phyloP scores from a whole-genome alignment of 768 basidiomycete genomes.

The Russula griseocarnosa region DNA sequence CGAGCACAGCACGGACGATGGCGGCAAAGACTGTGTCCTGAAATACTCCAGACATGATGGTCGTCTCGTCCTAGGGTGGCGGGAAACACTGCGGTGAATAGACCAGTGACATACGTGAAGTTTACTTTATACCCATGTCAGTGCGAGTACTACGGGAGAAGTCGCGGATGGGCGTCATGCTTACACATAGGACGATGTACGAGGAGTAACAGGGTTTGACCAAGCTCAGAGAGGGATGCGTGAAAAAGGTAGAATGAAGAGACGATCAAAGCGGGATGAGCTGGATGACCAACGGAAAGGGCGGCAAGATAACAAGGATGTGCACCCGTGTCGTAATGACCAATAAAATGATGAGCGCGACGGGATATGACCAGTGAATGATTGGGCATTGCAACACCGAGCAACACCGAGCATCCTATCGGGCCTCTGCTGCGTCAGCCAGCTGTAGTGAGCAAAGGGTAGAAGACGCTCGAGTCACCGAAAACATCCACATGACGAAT shows the following conservation, averaged over 20 bases:
- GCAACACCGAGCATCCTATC: neutral
- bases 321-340: neutral
- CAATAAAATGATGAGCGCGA: neutral
- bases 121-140: constrained; percentile 6
- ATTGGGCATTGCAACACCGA: neutral
- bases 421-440: neutral
- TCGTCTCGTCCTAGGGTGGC: neutral
- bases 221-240: neutral
- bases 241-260: neutral
- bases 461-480: neutral
- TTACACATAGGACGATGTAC: constrained; percentile 1
- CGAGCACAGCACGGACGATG: constrained; percentile 32
- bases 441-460: neutral
- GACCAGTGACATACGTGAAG: too few relatives aligned
- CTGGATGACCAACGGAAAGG: neutral
- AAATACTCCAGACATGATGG: constrained; percentile 29
- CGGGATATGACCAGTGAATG: neutral
- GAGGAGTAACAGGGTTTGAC: constrained; percentile 9
- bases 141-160: constrained; percentile 4
- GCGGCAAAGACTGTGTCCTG: constrained; percentile 35
- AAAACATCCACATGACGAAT: neutral
- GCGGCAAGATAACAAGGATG: neutral
- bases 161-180: neutral
- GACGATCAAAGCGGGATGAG: neutral
- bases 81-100: neutral